Conservation (phyloP, 176 grass and related monocot species). For the Musa troglodytarum region DNA sequence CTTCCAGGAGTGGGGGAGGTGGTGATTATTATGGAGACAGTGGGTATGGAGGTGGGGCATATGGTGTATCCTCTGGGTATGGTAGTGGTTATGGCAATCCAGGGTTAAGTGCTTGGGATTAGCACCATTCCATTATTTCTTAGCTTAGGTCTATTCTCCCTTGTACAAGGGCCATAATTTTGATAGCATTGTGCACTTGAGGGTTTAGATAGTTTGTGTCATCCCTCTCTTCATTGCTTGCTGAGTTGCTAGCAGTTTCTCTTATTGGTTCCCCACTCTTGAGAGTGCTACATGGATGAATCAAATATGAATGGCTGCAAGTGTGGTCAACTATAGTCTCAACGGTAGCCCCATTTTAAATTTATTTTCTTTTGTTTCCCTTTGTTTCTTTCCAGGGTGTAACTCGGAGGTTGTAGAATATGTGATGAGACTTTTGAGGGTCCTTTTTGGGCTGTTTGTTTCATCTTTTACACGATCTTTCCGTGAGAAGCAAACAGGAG, state of each 20-base stretch:
- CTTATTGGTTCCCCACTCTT: background rate
- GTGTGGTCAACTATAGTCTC: background rate
- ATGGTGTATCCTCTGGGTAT: background rate
- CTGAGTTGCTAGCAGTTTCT: background rate
- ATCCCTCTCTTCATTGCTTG: background rate
- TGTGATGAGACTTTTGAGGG: background rate
- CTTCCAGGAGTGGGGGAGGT: background rate
- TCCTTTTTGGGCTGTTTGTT: background rate
- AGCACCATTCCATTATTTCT: background rate
- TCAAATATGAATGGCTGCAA: no score
- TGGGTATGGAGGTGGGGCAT: background rate
- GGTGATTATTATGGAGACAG: background rate
- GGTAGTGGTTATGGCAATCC: background rate
- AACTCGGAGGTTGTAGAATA: background rate
- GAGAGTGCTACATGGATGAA: no score
- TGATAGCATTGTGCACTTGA: background rate
- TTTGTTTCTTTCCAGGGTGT: background rate
- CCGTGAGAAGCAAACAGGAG: no score
- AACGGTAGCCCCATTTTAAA: background rate
- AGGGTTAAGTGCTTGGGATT: slow-evolving; percentile 2
- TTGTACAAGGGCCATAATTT: background rate
- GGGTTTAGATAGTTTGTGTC: background rate
- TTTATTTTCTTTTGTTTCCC: background rate
- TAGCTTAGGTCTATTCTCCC: background rate
- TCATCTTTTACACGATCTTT: background rate